Evolutionary conservation across 257 asterid species (phyloP).

Genomic region (Solanum appendiculatum): DNA sequence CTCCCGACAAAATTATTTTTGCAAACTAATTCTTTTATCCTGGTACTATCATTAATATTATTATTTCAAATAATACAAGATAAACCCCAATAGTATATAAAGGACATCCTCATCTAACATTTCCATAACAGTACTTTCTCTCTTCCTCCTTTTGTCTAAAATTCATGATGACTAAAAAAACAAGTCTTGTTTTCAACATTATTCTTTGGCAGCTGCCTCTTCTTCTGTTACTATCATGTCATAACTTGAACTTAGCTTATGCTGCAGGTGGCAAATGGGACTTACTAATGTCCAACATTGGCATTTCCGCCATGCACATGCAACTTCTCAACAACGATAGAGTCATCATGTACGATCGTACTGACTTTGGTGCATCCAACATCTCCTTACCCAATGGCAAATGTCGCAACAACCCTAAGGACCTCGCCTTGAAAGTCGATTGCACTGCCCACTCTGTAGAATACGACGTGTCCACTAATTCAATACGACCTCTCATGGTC

Average conservation of each 20-base stretch:
- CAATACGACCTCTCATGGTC: slow-evolving; percentile 33
- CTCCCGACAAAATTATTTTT: neutral
- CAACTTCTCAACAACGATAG: slow-evolving; percentile 41
- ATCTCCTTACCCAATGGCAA: slow-evolving; percentile 22
- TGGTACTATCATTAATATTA: neutral
- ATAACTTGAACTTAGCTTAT: neutral
- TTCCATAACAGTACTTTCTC: neutral
- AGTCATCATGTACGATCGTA: slow-evolving; percentile 39
- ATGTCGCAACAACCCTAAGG: slow-evolving; percentile 26
- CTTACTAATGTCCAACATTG: slow-evolving; percentile 20
- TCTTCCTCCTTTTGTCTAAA: neutral
- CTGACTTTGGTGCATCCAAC: slow-evolving; percentile 41
- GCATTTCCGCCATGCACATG: slow-evolving; percentile 54
- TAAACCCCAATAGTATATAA: neutral
- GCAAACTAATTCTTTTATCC: neutral
- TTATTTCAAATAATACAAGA: neutral
- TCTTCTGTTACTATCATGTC: neutral
- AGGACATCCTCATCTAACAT: neutral
- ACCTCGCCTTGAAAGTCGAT: slow-evolving; percentile 5
- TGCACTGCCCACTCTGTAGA: slow-evolving; percentile 57
- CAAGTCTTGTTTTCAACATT: neutral
- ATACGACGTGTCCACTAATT: slow-evolving; percentile 25
- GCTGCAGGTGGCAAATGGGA: slow-evolving; percentile 33
- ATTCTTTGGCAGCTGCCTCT: neutral
- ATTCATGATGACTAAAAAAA: neutral